Evolutionary conservation across 2,329 filamentous ascomycete species (phyloP).

Genomic region (Thielaviopsis punctulata): DNA sequence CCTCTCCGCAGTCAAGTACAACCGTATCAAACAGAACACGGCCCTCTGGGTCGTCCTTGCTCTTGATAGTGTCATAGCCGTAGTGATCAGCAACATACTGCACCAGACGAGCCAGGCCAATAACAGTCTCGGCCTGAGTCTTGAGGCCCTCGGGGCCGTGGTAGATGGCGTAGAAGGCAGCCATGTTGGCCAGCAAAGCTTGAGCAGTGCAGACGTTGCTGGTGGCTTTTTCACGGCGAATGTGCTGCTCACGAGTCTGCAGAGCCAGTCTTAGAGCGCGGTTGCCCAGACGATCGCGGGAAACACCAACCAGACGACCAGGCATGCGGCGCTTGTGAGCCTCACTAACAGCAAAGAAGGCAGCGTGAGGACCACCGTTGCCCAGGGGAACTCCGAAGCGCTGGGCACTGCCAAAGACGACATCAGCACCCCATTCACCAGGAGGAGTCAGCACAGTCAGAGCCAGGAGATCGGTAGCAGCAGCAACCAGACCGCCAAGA

Average conservation of each 20-base stretch:
- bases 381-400: slow-evolving; percentile 83
- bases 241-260: slow-evolving; percentile 91
- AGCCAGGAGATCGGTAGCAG: slow-evolving; percentile 77
- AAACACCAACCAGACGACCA: slow-evolving; percentile 75
- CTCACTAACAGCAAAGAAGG: slow-evolving; percentile 84
- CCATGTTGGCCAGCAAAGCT: slow-evolving; percentile 89
- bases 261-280: slow-evolving; percentile 68
- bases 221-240: slow-evolving; percentile 87
- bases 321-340: slow-evolving; percentile 91
- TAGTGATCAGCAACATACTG: slow-evolving; percentile 44
- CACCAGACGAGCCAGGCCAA: slow-evolving; percentile 52
- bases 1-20: slow-evolving; percentile 37
- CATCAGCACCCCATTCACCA: slow-evolving; percentile 86
- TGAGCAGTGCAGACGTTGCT: slow-evolving; percentile 97
- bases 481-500: slow-evolving; percentile 63
- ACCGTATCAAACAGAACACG: slow-evolving; percentile 66
- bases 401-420: slow-evolving; percentile 86
- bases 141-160: slow-evolving; percentile 74
- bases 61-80: slow-evolving; percentile 45
- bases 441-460: slow-evolving; percentile 77
- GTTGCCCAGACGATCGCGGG: slow-evolving; percentile 73
- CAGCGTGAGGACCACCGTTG: slow-evolving; percentile 86
- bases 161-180: slow-evolving; percentile 83
- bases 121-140: slow-evolving; percentile 63
- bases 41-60: slow-evolving; percentile 36